Base-by-base conservation (phyloP, 441 rosid genomes). In the Gossypium laxum region DNA sequence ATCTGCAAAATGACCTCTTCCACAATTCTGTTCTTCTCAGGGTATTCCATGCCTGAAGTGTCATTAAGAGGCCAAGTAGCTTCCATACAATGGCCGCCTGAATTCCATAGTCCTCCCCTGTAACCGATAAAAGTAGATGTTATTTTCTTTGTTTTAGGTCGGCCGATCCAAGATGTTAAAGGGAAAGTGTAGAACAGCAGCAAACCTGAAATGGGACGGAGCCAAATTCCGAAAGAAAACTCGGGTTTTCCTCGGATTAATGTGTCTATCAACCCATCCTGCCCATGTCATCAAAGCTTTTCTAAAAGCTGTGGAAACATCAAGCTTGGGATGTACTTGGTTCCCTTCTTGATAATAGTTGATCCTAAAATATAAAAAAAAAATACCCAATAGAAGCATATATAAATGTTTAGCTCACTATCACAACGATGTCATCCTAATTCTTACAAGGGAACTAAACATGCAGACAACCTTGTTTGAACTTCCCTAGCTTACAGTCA, bases 171-270 rank as follows among this genome's bases (percentile, higher is more conserved):
- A 52, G 19, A 50, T 50, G 54, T 50, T 50, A 50, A 32, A 48
- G 54, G 57, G 12, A 18, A 52, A 55, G 45, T 0, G 1, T 24
- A 32, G 26, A 51, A 30, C 19, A 1, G 26, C 7, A 38, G 34
- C 60, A 73, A 75, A 91, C 98, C 98, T 93, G 89, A 91, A 93
- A 81, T 90, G 98, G 5, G 96, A 86, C 75, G 98, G 98, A 12
- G 95, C 80, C 0, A 89, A 84, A 72, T 86, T 90, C 78, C 92
- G 80, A 75, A 89, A 90, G 88, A 93, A 93, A 66, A 93, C 93
- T 56, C 50, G 80, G 18, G 96, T 90, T 83, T 82, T 87, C 72
- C 80, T 82, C 2, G 85, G 84, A 77, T 90, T 83, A 6, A 88
- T 72, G 73, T 82, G 82, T 71, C 72, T 85, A 67, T 91, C 95